A percentile compares a stretch with the other conserved stretches of the same genome.
Conservation (phyloP, 208 protist genomes). For the Acanthamoeba triangularis region DNA sequence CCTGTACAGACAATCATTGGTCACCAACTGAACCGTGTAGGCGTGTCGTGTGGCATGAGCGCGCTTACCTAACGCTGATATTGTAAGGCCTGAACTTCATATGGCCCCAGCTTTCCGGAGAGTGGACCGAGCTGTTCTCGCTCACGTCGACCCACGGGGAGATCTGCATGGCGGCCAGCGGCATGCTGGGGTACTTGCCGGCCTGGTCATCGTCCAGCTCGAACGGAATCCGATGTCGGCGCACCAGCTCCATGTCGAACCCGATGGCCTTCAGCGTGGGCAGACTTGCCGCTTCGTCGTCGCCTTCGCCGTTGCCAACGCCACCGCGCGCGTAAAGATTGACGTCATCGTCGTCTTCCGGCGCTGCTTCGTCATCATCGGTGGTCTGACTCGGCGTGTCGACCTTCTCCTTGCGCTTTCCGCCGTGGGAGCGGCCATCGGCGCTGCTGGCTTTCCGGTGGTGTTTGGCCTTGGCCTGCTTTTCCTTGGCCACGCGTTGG, state of each 20-base stretch:
- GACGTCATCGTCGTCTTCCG: not conserved
- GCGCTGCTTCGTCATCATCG: not conserved
- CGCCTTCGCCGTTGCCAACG: not conserved
- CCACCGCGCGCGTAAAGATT: not conserved
- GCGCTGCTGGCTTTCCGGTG: not conserved
- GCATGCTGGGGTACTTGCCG: slow-evolving; percentile 2
- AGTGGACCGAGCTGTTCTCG: not conserved
- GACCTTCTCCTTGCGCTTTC: not conserved
- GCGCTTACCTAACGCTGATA: not conserved
- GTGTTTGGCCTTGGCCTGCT: not conserved
- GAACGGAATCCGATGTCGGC: not conserved
- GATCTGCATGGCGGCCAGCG: slow-evolving; percentile 20
- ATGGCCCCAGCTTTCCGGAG: not conserved
- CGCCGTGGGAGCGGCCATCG: not conserved
- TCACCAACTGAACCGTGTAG: no score
- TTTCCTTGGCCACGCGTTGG: not conserved
- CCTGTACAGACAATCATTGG: not conserved
- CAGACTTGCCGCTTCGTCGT: not conserved
- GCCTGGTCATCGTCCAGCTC: slow-evolving; percentile 5
- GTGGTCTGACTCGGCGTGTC: not conserved
- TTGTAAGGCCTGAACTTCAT: slow-evolving; percentile 9
- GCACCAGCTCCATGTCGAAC: slow-evolving; percentile 18
- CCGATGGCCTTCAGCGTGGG: not conserved
- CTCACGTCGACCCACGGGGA: slow-evolving; percentile 19
- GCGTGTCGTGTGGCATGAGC: not conserved